Conservation (phyloP, 305 asterid genomes). For the Plantago rigida region DNA sequence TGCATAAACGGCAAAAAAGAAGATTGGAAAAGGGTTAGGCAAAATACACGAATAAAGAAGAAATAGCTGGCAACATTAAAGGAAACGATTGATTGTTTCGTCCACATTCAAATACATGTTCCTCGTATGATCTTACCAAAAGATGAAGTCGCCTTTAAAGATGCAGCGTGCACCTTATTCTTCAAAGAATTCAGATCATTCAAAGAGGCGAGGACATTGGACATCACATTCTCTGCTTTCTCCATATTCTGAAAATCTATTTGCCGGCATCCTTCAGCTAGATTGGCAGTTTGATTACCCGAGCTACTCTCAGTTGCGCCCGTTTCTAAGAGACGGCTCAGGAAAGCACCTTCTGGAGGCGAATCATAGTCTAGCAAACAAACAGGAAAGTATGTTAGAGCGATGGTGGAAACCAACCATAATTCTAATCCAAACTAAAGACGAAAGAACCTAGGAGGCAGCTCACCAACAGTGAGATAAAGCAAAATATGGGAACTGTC, state of each 20-base stretch:
- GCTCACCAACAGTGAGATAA: too few species aligned
- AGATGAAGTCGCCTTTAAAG: conserved; percentile 39
- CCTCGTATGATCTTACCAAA: conserved; percentile 45
- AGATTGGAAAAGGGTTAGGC: neutral
- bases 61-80: neutral
- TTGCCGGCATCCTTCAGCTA: conserved; percentile 35
- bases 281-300: conserved; percentile 29
- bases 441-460: neutral
- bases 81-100: neutral
- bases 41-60: conserved; percentile 4
- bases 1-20: neutral
- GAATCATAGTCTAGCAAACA: conserved; percentile 48
- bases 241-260: conserved; percentile 35
- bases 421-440: neutral
- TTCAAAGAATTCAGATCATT: conserved; percentile 49
- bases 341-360: conserved; percentile 49
- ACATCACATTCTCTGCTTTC: conserved; percentile 37
- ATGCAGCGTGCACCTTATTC: conserved; percentile 42
- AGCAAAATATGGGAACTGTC: too few species aligned
- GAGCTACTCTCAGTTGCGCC: conserved; percentile 81
- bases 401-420: neutral
- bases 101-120: conserved; percentile 3
- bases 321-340: conserved; percentile 62
- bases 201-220: conserved; percentile 43
- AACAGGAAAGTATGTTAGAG: conserved; percentile 21